phyloP scores from a whole-genome alignment of 371 early-diverging fungal species.

The Haplosporangium sp. region DNA sequence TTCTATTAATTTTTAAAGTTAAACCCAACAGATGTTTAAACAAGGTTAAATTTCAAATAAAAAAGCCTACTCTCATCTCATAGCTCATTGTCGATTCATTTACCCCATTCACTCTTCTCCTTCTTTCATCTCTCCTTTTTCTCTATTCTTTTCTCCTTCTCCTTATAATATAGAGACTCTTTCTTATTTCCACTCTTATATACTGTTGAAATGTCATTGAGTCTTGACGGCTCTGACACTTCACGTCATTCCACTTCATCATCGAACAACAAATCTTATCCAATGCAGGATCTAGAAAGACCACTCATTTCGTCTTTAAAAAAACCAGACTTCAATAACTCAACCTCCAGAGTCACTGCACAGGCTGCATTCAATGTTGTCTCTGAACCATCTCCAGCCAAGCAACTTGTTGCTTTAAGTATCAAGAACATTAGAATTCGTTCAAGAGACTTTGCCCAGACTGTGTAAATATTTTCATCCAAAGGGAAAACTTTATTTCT shows the following conservation, averaged over 20 bases:
- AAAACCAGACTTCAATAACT: not conserved
- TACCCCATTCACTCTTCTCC: not conserved
- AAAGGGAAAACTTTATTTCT: not conserved
- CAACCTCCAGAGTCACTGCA: slow-evolving; percentile 36
- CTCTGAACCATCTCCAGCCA: slow-evolving; percentile 33
- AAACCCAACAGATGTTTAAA: too few relatives aligned
- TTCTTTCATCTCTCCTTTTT: not conserved
- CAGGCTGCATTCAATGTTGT: slow-evolving; percentile 45
- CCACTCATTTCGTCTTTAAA: slow-evolving; percentile 25
- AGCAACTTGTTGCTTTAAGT: slow-evolving; percentile 48
- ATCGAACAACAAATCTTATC: slow-evolving; percentile 19
- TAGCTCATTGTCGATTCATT: not conserved
- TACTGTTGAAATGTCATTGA: not conserved
- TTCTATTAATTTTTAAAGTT: too few relatives aligned
- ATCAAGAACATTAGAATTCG: slow-evolving; percentile 48
- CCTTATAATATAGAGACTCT: too few relatives aligned
- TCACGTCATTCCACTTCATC: slow-evolving; percentile 21
- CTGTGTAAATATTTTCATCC: slow-evolving; percentile 26
- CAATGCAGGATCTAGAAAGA: slow-evolving; percentile 21
- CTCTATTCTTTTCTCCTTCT: not conserved
- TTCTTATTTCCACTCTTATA: too few relatives aligned
- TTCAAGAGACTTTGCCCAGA: slow-evolving; percentile 46
- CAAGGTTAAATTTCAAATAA: too few relatives aligned
- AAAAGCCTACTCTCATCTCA: too few relatives aligned
- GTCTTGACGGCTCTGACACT: not conserved